Evolutionary conservation across 139 green algal genomes (phyloP).

Genomic region (Gonium pectorale): DNA sequence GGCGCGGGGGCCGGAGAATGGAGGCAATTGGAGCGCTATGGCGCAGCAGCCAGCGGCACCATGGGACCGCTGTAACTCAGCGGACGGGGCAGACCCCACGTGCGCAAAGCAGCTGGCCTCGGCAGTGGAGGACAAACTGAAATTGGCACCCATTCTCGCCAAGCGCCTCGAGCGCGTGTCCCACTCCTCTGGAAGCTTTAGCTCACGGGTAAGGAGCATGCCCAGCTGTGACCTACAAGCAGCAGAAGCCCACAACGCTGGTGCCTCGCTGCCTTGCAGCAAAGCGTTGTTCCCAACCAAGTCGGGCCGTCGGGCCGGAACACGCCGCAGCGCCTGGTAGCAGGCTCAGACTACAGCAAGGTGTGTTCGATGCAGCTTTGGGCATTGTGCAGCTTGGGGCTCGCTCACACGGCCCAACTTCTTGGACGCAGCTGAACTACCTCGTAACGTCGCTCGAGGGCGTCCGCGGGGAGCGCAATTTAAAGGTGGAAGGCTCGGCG

Average conservation of each 20-base stretch:
- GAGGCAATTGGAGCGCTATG: neutral
- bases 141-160: slow-evolving; percentile 43
- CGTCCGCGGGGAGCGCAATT: slow-evolving; percentile 10
- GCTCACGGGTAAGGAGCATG: slow-evolving; percentile 35
- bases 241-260: too few relatives aligned
- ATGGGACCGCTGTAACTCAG: slow-evolving; percentile 28
- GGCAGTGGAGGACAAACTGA: slow-evolving; percentile 46
- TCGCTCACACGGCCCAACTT: too few relatives aligned
- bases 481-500: slow-evolving; percentile 43
- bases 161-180: slow-evolving; percentile 37
- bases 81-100: neutral
- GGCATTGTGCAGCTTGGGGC: too few relatives aligned
- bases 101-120: slow-evolving; percentile 3
- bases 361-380: slow-evolving; percentile 13
- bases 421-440: slow-evolving; percentile 43
- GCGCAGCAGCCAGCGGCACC: neutral
- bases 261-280: too few relatives aligned
- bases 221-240: too few relatives aligned
- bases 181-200: slow-evolving; percentile 43
- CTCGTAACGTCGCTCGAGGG: slow-evolving; percentile 41
- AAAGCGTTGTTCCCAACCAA: slow-evolving; percentile 10
- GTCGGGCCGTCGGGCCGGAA: neutral
- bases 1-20: slow-evolving; percentile 7
- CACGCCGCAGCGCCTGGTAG: slow-evolving; percentile 15
- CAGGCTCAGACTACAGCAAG: slow-evolving; percentile 33